Base-by-base conservation (phyloP, 768 basidiomycete genomes). In the Lactarius deliciosus region DNA sequence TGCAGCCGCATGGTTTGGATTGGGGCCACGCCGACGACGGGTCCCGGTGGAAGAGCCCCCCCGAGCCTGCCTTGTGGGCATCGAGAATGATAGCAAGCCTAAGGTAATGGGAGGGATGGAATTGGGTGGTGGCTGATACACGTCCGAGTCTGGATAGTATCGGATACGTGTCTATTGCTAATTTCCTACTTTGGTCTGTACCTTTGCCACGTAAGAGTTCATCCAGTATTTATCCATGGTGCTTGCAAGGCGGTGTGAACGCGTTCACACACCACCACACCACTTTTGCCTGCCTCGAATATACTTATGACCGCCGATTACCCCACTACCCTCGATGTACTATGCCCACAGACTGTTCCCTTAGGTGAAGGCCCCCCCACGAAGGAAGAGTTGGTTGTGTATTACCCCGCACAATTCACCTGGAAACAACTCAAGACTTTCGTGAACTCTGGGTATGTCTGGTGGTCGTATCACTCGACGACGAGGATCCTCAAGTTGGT, bases 391-490 rank as follows among this genome's bases (percentile, higher is more conserved):
- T 76, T 93, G 7, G 74, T 85, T 9, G 80, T 76, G 1, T 77
- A 90, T 73, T 93, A 93, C 72, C 91, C 91, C 16, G 81, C 88
- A 5, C 86, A 83, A 68, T 91, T 91, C 70, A 89, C 90, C 0
- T 93, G 90, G 89, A 69, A 75, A 10, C 86, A 93, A 73, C 77
- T 93, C 32, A 92, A 87, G 77, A 82, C 85, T 5, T 92, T 93
- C 69, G 81, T 93, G 58, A 90, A 87, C 73, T 90, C 91, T 64
- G 91, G 91, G 90, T 90, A 74, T 53, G 79, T 64, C 32, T 38
- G 9, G 43, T 9, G 30, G 25, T 56, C 45, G 32, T 57, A 34
- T 34, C 53, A 43, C 36, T 32, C 20, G 20, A 22, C 20, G 20
- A 22, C 20, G 34, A 7, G 5, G 58, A 2, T 20, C 34, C 43